Percentiles rank a stretch among this genome's conserved stretches.
Conservation (phyloP, 2,329 filamentous ascomycete genomes). For the Hortaea sp. region DNA sequence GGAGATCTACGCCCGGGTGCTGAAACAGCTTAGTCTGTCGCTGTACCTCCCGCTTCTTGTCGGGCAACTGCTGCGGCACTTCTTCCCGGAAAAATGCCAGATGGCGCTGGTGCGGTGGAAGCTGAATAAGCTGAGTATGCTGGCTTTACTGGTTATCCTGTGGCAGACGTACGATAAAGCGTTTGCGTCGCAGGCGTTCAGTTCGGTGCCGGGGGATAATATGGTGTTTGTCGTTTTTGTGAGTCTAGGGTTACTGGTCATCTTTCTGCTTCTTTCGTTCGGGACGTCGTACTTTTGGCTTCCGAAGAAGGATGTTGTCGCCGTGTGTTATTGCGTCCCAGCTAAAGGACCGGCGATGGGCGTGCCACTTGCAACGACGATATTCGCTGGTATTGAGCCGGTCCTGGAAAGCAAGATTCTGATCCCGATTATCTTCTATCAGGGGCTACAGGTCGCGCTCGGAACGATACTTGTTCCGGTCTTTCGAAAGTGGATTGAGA, state of each 20-base stretch:
- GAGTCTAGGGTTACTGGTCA: conserved; percentile 51
- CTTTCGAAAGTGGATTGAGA: conserved; percentile 32
- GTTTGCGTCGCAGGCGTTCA: conserved; percentile 54
- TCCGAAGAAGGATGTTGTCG: too few relatives aligned
- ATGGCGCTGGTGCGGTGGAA: conserved; percentile 43
- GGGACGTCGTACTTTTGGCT: too few relatives aligned
- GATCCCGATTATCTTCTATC: conserved; percentile 52
- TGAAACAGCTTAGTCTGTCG: conserved; percentile 58
- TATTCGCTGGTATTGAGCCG: conserved; percentile 51
- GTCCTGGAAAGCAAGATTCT: conserved; percentile 49
- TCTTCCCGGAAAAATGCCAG: conserved; percentile 44
- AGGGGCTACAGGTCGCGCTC: conserved; percentile 34
- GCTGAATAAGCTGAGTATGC: conserved; percentile 34
- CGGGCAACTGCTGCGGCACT: conserved; percentile 50
- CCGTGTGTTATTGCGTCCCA: too few relatives aligned
- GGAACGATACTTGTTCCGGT: conserved; percentile 33
- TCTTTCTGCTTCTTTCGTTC: conserved; percentile 55
- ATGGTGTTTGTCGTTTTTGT: conserved; percentile 59
- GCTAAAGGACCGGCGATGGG: conserved; percentile 61
- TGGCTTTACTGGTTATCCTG: conserved; percentile 40
- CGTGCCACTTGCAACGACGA: conserved; percentile 57
- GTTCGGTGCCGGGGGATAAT: conserved; percentile 47
- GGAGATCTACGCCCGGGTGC: conserved; percentile 55
- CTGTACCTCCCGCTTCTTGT: conserved; percentile 53
- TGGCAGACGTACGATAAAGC: conserved; percentile 60